Evolutionary conservation across 129 eudicot species (phyloP).

Genomic region (Solidago caesia): DNA sequence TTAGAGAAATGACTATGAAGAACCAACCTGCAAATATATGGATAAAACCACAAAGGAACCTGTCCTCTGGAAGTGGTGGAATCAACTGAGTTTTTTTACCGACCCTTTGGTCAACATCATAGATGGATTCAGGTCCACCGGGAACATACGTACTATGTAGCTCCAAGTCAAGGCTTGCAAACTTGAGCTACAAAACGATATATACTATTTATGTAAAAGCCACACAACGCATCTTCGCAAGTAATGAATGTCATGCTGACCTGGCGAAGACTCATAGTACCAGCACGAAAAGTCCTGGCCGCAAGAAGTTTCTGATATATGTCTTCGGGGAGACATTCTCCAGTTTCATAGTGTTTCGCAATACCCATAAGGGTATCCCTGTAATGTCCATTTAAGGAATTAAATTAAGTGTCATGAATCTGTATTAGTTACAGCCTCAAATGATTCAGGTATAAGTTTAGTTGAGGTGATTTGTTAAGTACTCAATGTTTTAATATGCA

Average conservation of each 20-base stretch:
- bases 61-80: constrained; percentile 87
- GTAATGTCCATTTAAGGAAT: constrained; percentile 11
- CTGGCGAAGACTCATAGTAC: constrained; percentile 89
- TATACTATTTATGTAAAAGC: background rate
- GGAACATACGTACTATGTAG: constrained; percentile 77
- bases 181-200: constrained; percentile 52
- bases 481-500: background rate
- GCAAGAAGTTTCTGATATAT: constrained; percentile 90
- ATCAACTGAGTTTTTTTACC: constrained; percentile 65
- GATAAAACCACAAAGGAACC: constrained; percentile 92
- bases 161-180: constrained; percentile 82
- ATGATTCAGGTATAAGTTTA: background rate
- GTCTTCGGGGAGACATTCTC: constrained; percentile 80
- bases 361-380: constrained; percentile 96
- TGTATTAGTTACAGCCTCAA: background rate
- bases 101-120: constrained; percentile 83
- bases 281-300: constrained; percentile 93
- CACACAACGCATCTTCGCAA: background rate
- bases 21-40: constrained; percentile 88
- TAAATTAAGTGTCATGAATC: background rate
- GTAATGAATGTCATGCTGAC: constrained; percentile 33
- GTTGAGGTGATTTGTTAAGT: background rate
- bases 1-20: constrained; percentile 1
- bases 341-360: constrained; percentile 94
- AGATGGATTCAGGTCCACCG: constrained; percentile 79